phyloP scores from a whole-genome alignment of 805 yeast species.

The Kodamaea kaohsiungensis region DNA sequence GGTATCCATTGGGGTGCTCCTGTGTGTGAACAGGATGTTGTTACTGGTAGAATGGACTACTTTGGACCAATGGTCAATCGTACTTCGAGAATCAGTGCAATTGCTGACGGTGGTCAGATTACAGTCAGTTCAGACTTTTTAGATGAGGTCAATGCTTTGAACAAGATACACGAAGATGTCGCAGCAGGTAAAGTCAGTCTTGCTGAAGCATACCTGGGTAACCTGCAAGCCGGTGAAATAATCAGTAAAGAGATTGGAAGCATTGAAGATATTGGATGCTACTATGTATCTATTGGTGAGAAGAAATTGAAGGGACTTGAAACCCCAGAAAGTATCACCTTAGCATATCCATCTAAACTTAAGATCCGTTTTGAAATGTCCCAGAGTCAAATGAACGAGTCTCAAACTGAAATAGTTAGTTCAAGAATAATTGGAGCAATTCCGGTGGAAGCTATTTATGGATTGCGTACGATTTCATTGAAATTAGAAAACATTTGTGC shows the following conservation, averaged over 20 bases:
- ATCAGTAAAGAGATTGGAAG: slow-evolving; percentile 66
- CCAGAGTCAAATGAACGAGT: slow-evolving; percentile 26
- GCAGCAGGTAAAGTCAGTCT: slow-evolving; percentile 24
- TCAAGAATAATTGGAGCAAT: slow-evolving; percentile 38
- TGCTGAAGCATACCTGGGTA: slow-evolving; percentile 48
- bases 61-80: slow-evolving; percentile 98
- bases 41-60: slow-evolving; percentile 97
- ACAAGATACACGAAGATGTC: slow-evolving; percentile 47
- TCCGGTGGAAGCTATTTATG: slow-evolving; percentile 47
- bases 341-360: slow-evolving; percentile 70
- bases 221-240: slow-evolving; percentile 49
- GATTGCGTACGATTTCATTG: slow-evolving; percentile 55
- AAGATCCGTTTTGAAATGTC: slow-evolving; percentile 56
- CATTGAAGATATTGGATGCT: slow-evolving; percentile 70
- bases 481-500: slow-evolving; percentile 62
- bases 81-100: slow-evolving; percentile 88
- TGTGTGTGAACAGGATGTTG: slow-evolving; percentile 91
- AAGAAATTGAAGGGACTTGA: slow-evolving; percentile 91
- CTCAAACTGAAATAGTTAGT: slow-evolving; percentile 28
- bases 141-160: slow-evolving; percentile 64
- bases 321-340: slow-evolving; percentile 83
- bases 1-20: slow-evolving; percentile 99
- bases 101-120: slow-evolving; percentile 98
- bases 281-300: slow-evolving; percentile 72
- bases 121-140: slow-evolving; percentile 82